Base-by-base conservation (phyloP, 2,329 filamentous ascomycete species). In the Ophiocordyceps camponoti-saundersi region DNA sequence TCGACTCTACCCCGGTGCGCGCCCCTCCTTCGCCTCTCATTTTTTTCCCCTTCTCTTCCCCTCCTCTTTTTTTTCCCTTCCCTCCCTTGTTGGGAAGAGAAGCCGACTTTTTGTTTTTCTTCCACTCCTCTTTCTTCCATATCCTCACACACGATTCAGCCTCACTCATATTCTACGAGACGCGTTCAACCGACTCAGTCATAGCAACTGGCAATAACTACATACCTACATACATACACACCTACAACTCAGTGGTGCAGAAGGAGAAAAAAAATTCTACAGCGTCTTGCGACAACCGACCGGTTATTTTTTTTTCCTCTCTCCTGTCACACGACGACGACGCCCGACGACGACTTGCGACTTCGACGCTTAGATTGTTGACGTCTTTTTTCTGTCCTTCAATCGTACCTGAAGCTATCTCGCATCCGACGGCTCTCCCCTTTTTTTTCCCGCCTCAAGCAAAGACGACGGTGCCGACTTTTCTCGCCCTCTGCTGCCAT, bases 391-490 rank as follows among this genome's bases (percentile, higher is more conserved):
- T 43, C 13, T 34, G 32, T 22, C 20, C 23, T 10, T 11, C 40
- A 15, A 18, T 34, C 21, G 40, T 32, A 12, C 30, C 30, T 32
- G 30, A 32, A 32, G 30, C 30, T 32, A 32, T 32, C 15, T 15
- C 30, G 39, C 39, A 41, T 41, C 39, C 39, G n/a, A 41, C 39
- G 21, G 55, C 13, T 61, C 70, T 15, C 18, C 62, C 15, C 34
- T 71, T 72, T 46, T 40, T 53, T 7, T 50, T 50, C 8, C 23
- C 5, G 5, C 23, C 8, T 8, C 4, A 8, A 26, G 4, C 23
- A 26, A 26, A 26, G 23, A 26, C 23, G 23, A 26, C 23, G 23
- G 23, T 8, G 23, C 23, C 23, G 23, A 26, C 23, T 26, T 26
- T 26, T 26, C 23, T 26, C 23, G 23, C 4, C 23, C 5, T 5